These are phyloP conservation scores for Leccinum angustisporum DNA, from an alignment of 1,284 basidiomycete species.

Conservation along the genomic window DNA sequence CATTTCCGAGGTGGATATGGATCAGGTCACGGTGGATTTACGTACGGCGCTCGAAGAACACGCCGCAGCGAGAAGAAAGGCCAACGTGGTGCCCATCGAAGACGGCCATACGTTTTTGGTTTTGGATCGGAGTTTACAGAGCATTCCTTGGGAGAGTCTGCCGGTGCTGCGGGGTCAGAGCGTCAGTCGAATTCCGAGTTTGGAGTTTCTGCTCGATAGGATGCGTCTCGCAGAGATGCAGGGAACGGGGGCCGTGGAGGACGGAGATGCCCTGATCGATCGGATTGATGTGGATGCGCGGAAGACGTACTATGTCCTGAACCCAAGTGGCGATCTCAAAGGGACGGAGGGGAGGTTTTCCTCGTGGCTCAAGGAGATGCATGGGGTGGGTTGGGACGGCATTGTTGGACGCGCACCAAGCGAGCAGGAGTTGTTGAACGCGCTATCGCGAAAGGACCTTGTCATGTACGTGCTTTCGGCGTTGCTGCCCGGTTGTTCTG, in stretches of 20 bases:
- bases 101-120: too few species aligned
- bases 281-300: slow-evolving; percentile 60
- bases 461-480: slow-evolving; percentile 69
- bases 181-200: too few species aligned
- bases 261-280: slow-evolving; percentile 36
- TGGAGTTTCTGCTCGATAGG: too few species aligned
- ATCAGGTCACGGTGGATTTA: slow-evolving; percentile 79
- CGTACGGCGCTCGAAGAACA: slow-evolving; percentile 72
- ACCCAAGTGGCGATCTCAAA: slow-evolving; percentile 88
- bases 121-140: too few species aligned
- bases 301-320: slow-evolving; percentile 84
- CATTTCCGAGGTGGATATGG: slow-evolving; percentile 90
- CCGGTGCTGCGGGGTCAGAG: slow-evolving; percentile 58
- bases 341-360: slow-evolving; percentile 84
- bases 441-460: slow-evolving; percentile 72
- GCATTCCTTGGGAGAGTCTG: too few species aligned
- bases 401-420: slow-evolving; percentile 74
- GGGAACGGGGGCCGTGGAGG: slow-evolving; percentile 16
- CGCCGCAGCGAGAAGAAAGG: slow-evolving; percentile 40
- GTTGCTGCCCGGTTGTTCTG: not conserved
- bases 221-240: slow-evolving; percentile 57
- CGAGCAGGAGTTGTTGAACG: slow-evolving; percentile 78
- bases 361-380: slow-evolving; percentile 72
- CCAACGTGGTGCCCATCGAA: too few species aligned
- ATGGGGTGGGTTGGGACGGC: slow-evolving; percentile 79